Evolutionary conservation across 73 alveolate genomes (phyloP), one percentile per base, ranked within the genome.

Genomic region (Uronychia binucleata): DNA sequence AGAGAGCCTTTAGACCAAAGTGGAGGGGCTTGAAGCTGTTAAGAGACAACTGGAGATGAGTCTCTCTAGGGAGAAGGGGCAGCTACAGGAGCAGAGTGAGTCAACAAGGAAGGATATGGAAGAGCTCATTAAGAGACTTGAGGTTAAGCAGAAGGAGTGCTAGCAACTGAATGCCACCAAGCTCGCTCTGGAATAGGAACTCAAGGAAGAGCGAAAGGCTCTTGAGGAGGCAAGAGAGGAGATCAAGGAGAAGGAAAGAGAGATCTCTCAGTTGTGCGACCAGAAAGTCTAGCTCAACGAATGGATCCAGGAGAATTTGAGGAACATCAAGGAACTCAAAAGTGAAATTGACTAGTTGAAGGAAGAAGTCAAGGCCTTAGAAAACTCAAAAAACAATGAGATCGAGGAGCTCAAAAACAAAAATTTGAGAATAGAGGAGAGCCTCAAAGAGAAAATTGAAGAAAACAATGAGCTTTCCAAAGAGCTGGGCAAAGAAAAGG

Each of bases 401-500:
- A n/a, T n/a, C n/a, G n/a, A n/a, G n/a, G n/a, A n/a, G n/a, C 84
- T 78, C 31, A 75, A 78, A 32, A 79, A 34, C 57, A 30, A 79
- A 79, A 79, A 58, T 79, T 19, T 0, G 86, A 34, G 86, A 79
- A 46, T 28, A 35, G 25, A 75, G 57, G 13, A 35, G 79, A 46
- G 77, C 34, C 11, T 79, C 59, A 78, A 79, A 28, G 46, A 29
- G 30, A 26, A 35, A 78, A 34, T 78, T 74, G 84, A 75, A 78
- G n/a, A 78, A 78, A 75, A 78, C 31, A n/a, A 57, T 33, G 34
- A 31, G 34, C 31, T 31, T 74, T 33, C 31, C 31, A 33, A 30
- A 75, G 34, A n/a, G 34, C 34, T 1, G 1, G 31, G 33, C 31
- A 75, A 14, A 78, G 31, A 14, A 30, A 33, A 5, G n/a, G 31